phyloP scores from a whole-genome alignment of 75 land plant genomes.

The Chamaecyparis obtusa region DNA sequence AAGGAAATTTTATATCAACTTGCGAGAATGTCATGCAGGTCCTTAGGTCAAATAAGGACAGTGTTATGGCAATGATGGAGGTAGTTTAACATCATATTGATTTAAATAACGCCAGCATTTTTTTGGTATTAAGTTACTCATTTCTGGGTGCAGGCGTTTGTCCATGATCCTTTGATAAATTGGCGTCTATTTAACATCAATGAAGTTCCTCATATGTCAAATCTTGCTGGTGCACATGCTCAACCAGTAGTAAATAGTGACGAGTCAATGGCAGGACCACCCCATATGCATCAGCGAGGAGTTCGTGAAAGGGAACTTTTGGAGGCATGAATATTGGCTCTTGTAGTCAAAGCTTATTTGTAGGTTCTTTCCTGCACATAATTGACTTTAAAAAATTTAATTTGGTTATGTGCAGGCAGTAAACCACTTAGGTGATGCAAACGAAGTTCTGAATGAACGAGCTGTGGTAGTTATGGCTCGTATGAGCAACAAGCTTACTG shows the following conservation, averaged over 20 bases:
- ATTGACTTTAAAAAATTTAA: not conserved
- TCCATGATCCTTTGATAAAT: conserved; percentile 98
- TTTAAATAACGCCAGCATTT: not conserved
- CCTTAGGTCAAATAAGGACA: conserved; percentile 91
- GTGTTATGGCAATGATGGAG: conserved; percentile 99
- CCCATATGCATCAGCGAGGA: conserved; percentile 74
- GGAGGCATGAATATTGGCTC: conserved; percentile 42
- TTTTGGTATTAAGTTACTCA: not conserved
- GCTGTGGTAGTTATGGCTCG: conserved; percentile 98
- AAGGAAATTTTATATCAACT: conserved; percentile 95
- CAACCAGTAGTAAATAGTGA: conserved; percentile 65
- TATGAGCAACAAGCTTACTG: conserved; percentile 97
- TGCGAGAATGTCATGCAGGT: conserved; percentile 99
- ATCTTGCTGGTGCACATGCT: conserved; percentile 43
- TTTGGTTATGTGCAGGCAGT: conserved; percentile 65
- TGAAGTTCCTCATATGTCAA: conserved; percentile 87
- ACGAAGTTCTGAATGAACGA: conserved; percentile 96
- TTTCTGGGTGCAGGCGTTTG: conserved; percentile 80
- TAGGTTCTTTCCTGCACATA: not conserved
- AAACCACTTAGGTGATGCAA: conserved; percentile 96
- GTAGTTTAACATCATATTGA: conserved; percentile 20
- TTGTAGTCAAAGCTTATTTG: not conserved
- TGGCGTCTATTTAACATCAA: conserved; percentile 95
- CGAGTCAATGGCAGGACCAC: conserved; percentile 37
- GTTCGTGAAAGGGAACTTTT: conserved; percentile 81